A percentile compares a stretch with the other conserved stretches of the same genome.
These are phyloP conservation scores for Phytophthora palmivora DNA, from an alignment of 352 stramenopile genomes.

Conservation along the genomic window DNA sequence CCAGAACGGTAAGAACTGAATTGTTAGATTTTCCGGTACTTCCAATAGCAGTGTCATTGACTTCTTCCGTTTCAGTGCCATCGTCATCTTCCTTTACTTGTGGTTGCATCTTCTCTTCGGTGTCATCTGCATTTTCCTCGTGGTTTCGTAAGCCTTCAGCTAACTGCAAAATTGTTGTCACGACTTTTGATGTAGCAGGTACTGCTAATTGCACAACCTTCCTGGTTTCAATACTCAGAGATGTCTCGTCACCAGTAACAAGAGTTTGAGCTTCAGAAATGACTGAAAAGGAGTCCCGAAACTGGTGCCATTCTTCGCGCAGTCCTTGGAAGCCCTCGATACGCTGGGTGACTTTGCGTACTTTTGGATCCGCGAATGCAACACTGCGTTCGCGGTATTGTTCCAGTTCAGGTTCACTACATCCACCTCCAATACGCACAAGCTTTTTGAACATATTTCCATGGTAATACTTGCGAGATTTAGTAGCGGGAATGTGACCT, in stretches of 20 bases:
- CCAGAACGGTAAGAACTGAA: neutral
- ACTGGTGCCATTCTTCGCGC: slow-evolving; percentile 44
- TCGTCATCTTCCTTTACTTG: neutral
- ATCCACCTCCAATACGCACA: slow-evolving; percentile 80
- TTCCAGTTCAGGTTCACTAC: slow-evolving; percentile 61
- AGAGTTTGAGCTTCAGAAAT: slow-evolving; percentile 37
- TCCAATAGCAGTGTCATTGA: too few species aligned
- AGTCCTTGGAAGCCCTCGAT: slow-evolving; percentile 44
- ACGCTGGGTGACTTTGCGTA: slow-evolving; percentile 22
- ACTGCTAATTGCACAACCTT: slow-evolving; percentile 36
- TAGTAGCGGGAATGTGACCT: slow-evolving; percentile 19
- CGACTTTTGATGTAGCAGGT: slow-evolving; percentile 19
- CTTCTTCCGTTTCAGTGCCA: neutral
- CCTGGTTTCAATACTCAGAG: slow-evolving; percentile 12
- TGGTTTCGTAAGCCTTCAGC: slow-evolving; percentile 1
- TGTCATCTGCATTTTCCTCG: neutral
- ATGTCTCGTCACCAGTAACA: slow-evolving; percentile 7
- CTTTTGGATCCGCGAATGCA: slow-evolving; percentile 31
- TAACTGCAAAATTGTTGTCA: slow-evolving; percentile 28
- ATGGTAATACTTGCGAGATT: slow-evolving; percentile 34
- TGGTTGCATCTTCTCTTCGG: slow-evolving; percentile 13
- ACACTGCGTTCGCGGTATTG: slow-evolving; percentile 52
- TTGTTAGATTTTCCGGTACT: too few species aligned
- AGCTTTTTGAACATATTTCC: slow-evolving; percentile 48
- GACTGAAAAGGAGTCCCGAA: slow-evolving; percentile 39